Percentiles rank a stretch among this genome's conserved stretches.
phyloP scores from a whole-genome alignment of 208 protist genomes.

The Trichomonas tenax region DNA sequence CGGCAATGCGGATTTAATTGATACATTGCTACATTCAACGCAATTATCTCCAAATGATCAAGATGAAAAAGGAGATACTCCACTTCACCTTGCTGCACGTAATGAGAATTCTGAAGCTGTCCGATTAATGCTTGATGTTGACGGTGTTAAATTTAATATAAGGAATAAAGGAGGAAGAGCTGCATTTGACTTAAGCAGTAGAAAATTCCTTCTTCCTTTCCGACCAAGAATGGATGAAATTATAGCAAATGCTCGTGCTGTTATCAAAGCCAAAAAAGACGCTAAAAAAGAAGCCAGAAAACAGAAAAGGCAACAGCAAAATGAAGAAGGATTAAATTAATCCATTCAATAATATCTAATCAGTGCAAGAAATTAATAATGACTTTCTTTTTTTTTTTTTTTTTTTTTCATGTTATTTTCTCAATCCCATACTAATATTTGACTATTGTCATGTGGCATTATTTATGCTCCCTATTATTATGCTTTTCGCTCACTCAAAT shows the following conservation, averaged over 20 bases:
- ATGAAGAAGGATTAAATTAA: too few relatives aligned
- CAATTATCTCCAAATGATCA: neutral
- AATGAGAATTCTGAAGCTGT: neutral
- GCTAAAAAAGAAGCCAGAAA: neutral
- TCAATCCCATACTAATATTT: too few relatives aligned
- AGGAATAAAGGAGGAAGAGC: neutral
- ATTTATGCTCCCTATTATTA: too few relatives aligned
- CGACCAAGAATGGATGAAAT: slow-evolving; percentile 3
- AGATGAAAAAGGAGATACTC: neutral
- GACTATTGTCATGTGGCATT: too few relatives aligned
- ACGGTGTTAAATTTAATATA: neutral
- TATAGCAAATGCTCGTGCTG: neutral
- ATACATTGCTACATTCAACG: neutral
- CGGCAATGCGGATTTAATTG: neutral
- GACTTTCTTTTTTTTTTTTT: too few relatives aligned
- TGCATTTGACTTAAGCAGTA: neutral
- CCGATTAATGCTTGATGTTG: neutral
- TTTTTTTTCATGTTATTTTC: too few relatives aligned
- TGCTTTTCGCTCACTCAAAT: too few relatives aligned
- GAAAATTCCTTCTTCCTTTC: neutral
- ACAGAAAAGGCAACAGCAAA: neutral
- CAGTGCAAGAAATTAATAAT: too few relatives aligned
- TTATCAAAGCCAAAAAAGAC: neutral
- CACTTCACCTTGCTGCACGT: neutral
- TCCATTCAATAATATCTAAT: too few relatives aligned